A percentile compares a stretch with the other conserved stretches of the same genome.
These are phyloP conservation scores for Umbelopsis sp. DNA, from an alignment of 192 early-diverging fungal genomes.

Conservation along the genomic window DNA sequence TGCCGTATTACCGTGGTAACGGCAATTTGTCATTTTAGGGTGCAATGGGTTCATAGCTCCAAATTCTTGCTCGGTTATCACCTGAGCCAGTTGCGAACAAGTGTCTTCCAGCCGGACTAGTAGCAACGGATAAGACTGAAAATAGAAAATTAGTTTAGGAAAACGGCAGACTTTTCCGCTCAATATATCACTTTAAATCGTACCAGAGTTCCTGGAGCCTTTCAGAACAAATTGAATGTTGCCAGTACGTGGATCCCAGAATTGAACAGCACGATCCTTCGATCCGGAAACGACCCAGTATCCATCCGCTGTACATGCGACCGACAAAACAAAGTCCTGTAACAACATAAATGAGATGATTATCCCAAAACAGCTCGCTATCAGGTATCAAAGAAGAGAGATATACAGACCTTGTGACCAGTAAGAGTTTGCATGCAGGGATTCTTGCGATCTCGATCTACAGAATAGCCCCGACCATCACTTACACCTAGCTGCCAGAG, in stretches of 20 bases:
- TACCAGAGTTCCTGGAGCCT: constrained; percentile 97
- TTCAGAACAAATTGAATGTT: constrained; percentile 83
- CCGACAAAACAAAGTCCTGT: constrained; percentile 96
- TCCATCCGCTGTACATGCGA: constrained; percentile 81
- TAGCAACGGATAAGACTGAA: constrained; percentile 88
- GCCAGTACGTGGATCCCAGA: constrained; percentile 84
- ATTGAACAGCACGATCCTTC: constrained; percentile 92
- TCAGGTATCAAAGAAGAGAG: not conserved
- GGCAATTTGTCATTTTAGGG: not conserved
- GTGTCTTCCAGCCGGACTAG: constrained; percentile 72
- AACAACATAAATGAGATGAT: constrained; percentile 37
- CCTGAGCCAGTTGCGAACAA: constrained; percentile 97
- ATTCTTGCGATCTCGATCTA: constrained; percentile 30
- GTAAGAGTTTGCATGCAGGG: constrained; percentile 49
- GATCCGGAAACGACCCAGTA: constrained; percentile 92
- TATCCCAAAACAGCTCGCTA: not conserved
- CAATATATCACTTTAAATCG: not conserved
- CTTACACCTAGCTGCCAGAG: constrained; percentile 83
- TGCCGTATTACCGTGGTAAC: not conserved
- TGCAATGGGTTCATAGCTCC: constrained; percentile 69
- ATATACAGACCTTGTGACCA: constrained; percentile 47
- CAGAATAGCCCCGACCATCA: constrained; percentile 26
- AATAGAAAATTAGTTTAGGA: not conserved
- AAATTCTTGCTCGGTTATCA: constrained; percentile 89
- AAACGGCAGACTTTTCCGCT: not conserved